Conservation (phyloP, 805 yeast genomes). For the Zygosaccharomyces bailii region DNA sequence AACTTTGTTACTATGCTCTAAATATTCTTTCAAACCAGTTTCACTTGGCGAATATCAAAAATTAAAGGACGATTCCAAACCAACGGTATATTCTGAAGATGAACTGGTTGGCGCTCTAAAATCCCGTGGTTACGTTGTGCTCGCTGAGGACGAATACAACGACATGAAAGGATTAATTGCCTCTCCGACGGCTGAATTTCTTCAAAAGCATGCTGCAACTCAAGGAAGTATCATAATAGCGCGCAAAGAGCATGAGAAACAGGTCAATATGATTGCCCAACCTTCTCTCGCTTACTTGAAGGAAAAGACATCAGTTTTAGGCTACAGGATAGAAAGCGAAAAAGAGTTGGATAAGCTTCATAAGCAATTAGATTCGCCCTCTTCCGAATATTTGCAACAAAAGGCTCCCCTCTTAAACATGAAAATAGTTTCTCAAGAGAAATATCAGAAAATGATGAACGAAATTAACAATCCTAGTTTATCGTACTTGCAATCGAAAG, state of each 20-base stretch:
- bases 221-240: not conserved
- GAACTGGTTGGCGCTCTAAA: conserved; percentile 14
- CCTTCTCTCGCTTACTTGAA: conserved; percentile 37
- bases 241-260: not conserved
- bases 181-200: conserved; percentile 14
- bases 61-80: conserved; percentile 13
- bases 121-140: conserved; percentile 14
- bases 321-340: conserved; percentile 15
- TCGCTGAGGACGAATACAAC: conserved; percentile 10
- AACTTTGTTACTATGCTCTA: conserved; percentile 17
- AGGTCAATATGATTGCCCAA: not conserved
- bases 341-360: conserved; percentile 10
- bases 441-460: conserved; percentile 5
- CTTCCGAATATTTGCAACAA: conserved; percentile 10
- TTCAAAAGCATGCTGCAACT: conserved; percentile 11
- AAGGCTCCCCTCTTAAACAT: conserved; percentile 11
- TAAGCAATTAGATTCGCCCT: conserved; percentile 9
- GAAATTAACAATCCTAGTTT: conserved; percentile 14
- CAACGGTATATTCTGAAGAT: conserved; percentile 19
- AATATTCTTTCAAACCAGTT: conserved; percentile 16
- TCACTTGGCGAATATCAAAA: conserved; percentile 16
- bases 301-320: conserved; percentile 34
- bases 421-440: conserved; percentile 5
- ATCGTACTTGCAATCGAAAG: conserved; percentile 16
- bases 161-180: conserved; percentile 12